phyloP scores from a whole-genome alignment of 2,329 filamentous ascomycete genomes.

The Fonsecaea monophora region DNA sequence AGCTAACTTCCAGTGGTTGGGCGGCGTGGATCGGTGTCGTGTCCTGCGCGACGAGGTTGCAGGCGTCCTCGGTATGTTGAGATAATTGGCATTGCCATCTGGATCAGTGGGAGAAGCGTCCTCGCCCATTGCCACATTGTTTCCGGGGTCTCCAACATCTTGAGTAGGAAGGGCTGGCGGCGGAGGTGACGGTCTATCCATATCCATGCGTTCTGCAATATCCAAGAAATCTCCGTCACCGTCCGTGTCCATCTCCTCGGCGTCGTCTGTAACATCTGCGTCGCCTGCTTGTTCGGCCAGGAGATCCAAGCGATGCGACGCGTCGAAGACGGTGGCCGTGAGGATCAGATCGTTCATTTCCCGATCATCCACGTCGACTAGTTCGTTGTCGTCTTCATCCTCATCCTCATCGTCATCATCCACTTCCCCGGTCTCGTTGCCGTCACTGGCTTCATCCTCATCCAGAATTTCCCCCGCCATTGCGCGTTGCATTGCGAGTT shows the following conservation, averaged over 20 bases:
- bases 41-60: conserved; percentile 54
- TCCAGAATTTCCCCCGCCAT: conserved; percentile 51
- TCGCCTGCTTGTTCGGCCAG: conserved; percentile 34
- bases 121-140: conserved; percentile 20
- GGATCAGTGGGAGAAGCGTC: conserved; percentile 28
- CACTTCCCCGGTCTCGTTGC: conserved; percentile 56
- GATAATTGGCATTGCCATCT: conserved; percentile 51
- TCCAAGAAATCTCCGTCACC: conserved; percentile 72
- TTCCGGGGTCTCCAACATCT: conserved; percentile 24
- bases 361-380: conserved; percentile 33
- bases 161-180: conserved; percentile 64
- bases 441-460: conserved; percentile 45
- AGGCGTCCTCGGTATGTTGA: conserved; percentile 84
- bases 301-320: conserved; percentile 25
- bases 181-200: conserved; percentile 72
- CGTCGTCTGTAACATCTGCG: conserved; percentile 47
- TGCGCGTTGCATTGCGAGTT: conserved; percentile 47
- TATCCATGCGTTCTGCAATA: conserved; percentile 77
- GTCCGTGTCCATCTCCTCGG: conserved; percentile 53
- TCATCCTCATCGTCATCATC: conserved; percentile 54
- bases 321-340: conserved; percentile 31
- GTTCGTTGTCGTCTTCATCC: conserved; percentile 42
- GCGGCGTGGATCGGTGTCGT: conserved; percentile 44
- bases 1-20: conserved; percentile 37
- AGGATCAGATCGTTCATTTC: conserved; percentile 37